Evolutionary conservation across 1,139 yeast species (phyloP).

Genomic region (Sugiyamaella sp.): DNA sequence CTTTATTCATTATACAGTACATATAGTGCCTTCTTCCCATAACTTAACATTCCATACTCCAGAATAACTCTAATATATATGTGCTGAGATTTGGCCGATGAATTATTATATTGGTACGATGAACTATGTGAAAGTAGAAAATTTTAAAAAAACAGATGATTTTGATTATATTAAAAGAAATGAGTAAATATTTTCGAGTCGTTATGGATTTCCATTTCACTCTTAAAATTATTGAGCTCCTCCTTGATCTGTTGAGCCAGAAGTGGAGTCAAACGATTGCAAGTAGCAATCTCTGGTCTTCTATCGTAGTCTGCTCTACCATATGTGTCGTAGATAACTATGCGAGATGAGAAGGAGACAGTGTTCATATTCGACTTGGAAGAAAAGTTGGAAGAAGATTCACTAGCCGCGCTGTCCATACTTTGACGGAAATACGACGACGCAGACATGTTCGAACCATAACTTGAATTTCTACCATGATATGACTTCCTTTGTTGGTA

Average conservation of each 20-base stretch:
- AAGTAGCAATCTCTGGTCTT: conserved; percentile 90
- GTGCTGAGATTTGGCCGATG: background rate
- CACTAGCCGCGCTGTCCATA: conserved; percentile 20
- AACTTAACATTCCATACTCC: background rate
- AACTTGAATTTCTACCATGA: conserved; percentile 23
- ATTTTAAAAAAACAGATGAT: background rate
- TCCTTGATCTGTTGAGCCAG: conserved; percentile 87
- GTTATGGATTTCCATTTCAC: conserved; percentile 79
- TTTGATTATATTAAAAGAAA: conserved; percentile 53
- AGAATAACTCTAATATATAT: background rate
- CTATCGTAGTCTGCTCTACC: conserved; percentile 87
- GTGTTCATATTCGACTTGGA: conserved; percentile 19
- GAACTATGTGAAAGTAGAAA: conserved; percentile 3
- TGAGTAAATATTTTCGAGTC: conserved; percentile 81
- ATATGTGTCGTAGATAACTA: conserved; percentile 84
- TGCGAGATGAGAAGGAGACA: conserved; percentile 83
- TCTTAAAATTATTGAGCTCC: conserved; percentile 72
- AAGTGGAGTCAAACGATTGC: conserved; percentile 86
- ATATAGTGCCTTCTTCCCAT: too few species aligned
- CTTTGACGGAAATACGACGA: conserved; percentile 23
- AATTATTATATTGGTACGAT: conserved; percentile 1
- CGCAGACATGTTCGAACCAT: conserved; percentile 25
- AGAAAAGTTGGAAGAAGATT: conserved; percentile 11
- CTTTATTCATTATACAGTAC: too few species aligned
- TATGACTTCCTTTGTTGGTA: conserved; percentile 31